Percentiles rank a stretch among this genome's conserved stretches.
Evolutionary conservation across 176 grass and related monocot genomes (phyloP).

Genomic region (Aegilops bicornis): DNA sequence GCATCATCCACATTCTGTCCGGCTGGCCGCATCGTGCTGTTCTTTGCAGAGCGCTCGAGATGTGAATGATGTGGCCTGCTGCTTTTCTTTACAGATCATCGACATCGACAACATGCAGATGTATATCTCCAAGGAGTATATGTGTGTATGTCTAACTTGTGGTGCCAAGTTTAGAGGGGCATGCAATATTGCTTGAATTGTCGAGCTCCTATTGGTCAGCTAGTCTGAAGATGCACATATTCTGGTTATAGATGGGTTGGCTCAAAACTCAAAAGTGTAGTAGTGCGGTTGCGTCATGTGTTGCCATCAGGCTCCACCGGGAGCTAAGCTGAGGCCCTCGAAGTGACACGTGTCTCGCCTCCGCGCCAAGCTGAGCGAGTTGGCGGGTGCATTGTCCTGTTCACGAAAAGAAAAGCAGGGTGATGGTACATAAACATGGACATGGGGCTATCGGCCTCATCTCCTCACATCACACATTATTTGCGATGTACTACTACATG

Average conservation of each 20-base stretch:
- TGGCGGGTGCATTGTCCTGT: background rate
- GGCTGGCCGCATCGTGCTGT: background rate
- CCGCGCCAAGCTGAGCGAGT: background rate
- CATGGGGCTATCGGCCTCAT: slow-evolving; percentile 3
- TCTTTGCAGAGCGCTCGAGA: background rate
- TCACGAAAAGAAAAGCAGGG: background rate
- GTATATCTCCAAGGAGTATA: too few relatives aligned
- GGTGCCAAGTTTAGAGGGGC: background rate
- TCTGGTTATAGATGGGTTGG: background rate
- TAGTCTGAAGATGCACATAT: background rate
- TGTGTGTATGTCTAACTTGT: too few relatives aligned
- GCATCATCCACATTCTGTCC: background rate
- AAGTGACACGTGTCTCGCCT: background rate
- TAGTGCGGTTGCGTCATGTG: background rate
- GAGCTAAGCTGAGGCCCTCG: background rate
- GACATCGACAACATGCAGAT: background rate
- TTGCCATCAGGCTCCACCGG: background rate
- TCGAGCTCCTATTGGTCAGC: background rate
- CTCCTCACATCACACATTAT: background rate
- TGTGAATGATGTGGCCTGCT: background rate
- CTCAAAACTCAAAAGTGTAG: background rate
- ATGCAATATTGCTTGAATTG: background rate
- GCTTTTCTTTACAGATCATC: slow-evolving; percentile 13
- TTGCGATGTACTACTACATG: background rate
- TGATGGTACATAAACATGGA: background rate